A percentile compares a stretch with the other conserved stretches of the same genome.
Conservation (phyloP, 2,329 filamentous ascomycete genomes). For the Penicillium olsonii region DNA sequence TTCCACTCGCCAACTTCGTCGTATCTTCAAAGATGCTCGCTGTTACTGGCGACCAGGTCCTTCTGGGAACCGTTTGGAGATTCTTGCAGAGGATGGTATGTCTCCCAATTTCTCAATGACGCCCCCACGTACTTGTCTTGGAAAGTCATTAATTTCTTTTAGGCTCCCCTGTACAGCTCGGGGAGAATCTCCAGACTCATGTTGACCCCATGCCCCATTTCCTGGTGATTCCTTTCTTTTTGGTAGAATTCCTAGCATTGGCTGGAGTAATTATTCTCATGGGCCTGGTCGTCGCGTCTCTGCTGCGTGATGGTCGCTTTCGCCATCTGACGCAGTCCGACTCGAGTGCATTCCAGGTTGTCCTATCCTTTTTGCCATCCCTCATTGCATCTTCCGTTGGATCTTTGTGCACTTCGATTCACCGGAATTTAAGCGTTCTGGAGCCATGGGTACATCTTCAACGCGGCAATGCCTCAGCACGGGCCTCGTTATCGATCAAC, state of each 20-base stretch:
- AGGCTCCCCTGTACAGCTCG: slow-evolving; percentile 28
- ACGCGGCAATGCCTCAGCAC: slow-evolving; percentile 29
- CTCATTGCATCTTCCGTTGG: slow-evolving; percentile 35
- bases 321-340: slow-evolving; percentile 34
- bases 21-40: slow-evolving; percentile 30
- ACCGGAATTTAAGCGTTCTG: slow-evolving; percentile 36
- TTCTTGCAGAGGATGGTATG: slow-evolving; percentile 32
- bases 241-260: slow-evolving; percentile 35
- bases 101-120: background rate
- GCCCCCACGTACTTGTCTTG: background rate
- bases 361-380: slow-evolving; percentile 35
- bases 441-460: slow-evolving; percentile 40
- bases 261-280: slow-evolving; percentile 34
- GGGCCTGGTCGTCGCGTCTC: slow-evolving; percentile 29
- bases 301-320: slow-evolving; percentile 32
- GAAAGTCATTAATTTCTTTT: slow-evolving; percentile 1
- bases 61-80: slow-evolving; percentile 30
- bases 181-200: slow-evolving; percentile 24
- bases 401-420: slow-evolving; percentile 35
- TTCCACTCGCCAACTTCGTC: slow-evolving; percentile 35
- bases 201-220: slow-evolving; percentile 38
- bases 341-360: slow-evolving; percentile 34
- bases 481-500: slow-evolving; percentile 33
- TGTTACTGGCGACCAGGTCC: slow-evolving; percentile 32
- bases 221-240: slow-evolving; percentile 35